These are phyloP conservation scores for Xylaria intraflava DNA, from an alignment of 495 filamentous ascomycete species.

Conservation along the genomic window DNA sequence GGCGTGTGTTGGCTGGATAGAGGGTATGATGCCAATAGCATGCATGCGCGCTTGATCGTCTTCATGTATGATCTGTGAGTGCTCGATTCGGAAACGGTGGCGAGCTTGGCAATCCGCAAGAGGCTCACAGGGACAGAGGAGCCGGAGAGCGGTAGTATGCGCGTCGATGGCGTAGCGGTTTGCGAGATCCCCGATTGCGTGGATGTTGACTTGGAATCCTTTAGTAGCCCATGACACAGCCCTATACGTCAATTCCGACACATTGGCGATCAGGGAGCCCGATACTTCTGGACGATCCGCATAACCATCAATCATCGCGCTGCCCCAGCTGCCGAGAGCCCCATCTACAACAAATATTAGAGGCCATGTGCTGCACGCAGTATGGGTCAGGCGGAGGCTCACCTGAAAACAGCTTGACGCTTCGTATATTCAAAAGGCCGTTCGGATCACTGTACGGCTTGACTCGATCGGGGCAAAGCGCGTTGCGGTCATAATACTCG, in stretches of 20 bases:
- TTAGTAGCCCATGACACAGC: slow-evolving; percentile 42
- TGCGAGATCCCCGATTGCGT: slow-evolving; percentile 60
- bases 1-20: slow-evolving; percentile 63
- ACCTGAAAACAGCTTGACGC: slow-evolving; percentile 57
- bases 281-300: slow-evolving; percentile 46
- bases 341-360: slow-evolving; percentile 43
- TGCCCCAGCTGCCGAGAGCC: slow-evolving; percentile 58
- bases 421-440: slow-evolving; percentile 42
- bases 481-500: slow-evolving; percentile 54
- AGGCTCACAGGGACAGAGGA: slow-evolving; percentile 37
- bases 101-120: slow-evolving; percentile 37
- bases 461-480: slow-evolving; percentile 47
- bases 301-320: slow-evolving; percentile 57
- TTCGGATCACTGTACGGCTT: slow-evolving; percentile 31
- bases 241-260: slow-evolving; percentile 42
- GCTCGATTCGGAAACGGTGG: slow-evolving; percentile 57
- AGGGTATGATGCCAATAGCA: slow-evolving; percentile 52
- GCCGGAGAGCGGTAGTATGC: slow-evolving; percentile 38
- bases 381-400: slow-evolving; percentile 1
- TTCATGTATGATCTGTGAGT: slow-evolving; percentile 59
- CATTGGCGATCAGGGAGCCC: slow-evolving; percentile 56
- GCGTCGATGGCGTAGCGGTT: slow-evolving; percentile 53
- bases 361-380: neutral
- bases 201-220: slow-evolving; percentile 54
- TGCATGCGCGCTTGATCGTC: slow-evolving; percentile 49